Evolutionary conservation across 2,329 filamentous ascomycete genomes (phyloP).

Genomic region (Didymella sp.): DNA sequence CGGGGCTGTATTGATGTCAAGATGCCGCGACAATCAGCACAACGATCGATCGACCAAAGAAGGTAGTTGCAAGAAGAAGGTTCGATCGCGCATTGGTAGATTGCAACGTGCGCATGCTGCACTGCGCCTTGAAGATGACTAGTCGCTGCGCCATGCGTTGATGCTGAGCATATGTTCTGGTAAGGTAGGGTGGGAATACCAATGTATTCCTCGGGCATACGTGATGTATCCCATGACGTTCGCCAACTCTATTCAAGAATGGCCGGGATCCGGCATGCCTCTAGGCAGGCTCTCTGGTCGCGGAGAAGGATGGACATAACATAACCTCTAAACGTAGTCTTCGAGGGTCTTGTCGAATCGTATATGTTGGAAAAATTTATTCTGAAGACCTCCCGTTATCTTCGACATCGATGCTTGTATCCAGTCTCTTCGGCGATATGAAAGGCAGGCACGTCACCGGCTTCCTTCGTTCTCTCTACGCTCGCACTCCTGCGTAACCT

Average conservation of each 20-base stretch:
- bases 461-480: neutral
- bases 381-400: no score
- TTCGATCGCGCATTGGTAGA: neutral
- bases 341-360: no score
- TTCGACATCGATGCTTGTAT: no score
- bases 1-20: neutral
- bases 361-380: no score
- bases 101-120: neutral
- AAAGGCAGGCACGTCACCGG: neutral
- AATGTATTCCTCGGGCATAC: neutral
- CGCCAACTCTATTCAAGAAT: neutral
- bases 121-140: neutral
- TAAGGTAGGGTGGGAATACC: neutral
- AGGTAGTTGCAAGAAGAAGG: neutral
- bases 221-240: neutral
- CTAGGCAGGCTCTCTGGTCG: no score
- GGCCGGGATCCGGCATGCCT: neutral
- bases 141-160: constrained; percentile 6
- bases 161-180: neutral
- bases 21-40: neutral
- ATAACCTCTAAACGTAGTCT: no score
- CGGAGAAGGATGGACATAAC: no score
- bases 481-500: neutral
- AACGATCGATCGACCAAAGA: neutral
- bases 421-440: no score